A percentile compares a stretch with the other conserved stretches of the same genome.
Conservation (phyloP, 2,329 filamentous ascomycete genomes). For the Calonectria naviculata region DNA sequence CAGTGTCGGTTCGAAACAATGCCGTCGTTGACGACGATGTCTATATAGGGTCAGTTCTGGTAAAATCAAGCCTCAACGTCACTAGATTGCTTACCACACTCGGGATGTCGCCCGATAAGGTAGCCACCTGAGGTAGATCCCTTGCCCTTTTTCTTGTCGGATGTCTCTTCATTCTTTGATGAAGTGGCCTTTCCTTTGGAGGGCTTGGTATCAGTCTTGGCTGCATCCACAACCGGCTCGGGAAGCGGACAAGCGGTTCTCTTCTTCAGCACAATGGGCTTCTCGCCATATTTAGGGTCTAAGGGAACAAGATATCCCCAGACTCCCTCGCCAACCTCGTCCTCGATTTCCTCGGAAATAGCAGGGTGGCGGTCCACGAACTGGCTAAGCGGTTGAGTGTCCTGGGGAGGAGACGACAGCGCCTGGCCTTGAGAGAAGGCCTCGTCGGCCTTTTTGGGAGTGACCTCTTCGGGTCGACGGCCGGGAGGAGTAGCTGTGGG, state of each 20-base stretch:
- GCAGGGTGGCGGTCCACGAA: conserved; percentile 78
- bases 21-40: conserved; percentile 79
- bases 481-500: conserved; percentile 77
- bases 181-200: conserved; percentile 59
- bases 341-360: conserved; percentile 84
- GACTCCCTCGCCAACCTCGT: conserved; percentile 85
- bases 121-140: conserved; percentile 82
- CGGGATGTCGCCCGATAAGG: conserved; percentile 89
- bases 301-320: conserved; percentile 96
- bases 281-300: conserved; percentile 74
- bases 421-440: conserved; percentile 56
- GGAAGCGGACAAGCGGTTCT: conserved; percentile 76
- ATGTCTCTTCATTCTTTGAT: conserved; percentile 67
- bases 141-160: conserved; percentile 70
- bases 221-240: conserved; percentile 51
- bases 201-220: conserved; percentile 51
- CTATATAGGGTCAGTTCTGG: conserved; percentile 45
- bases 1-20: conserved; percentile 91
- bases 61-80: background rate
- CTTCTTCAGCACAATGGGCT: conserved; percentile 78
- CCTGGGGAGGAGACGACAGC: conserved; percentile 73
- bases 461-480: conserved; percentile 65
- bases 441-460: conserved; percentile 63
- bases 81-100: conserved; percentile 78
- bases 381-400: conserved; percentile 72